These are phyloP conservation scores for Lasiodiplodia gonubiensis DNA, from an alignment of 2,329 filamentous ascomycete genomes.

Conservation along the genomic window DNA sequence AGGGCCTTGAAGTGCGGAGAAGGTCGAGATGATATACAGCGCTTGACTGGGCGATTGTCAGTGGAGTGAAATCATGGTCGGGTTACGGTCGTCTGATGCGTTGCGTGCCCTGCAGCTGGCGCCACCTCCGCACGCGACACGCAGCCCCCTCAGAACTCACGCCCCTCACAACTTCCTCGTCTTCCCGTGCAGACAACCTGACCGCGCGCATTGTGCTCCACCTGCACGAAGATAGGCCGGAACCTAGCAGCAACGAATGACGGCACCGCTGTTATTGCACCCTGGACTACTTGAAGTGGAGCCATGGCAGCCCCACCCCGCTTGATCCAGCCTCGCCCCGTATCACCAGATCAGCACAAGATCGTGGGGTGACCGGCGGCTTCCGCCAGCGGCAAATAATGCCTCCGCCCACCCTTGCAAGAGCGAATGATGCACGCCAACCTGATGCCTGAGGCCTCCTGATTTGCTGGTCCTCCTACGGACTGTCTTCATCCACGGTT, in stretches of 20 bases:
- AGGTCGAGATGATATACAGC: slow-evolving; percentile 13
- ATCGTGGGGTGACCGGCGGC: slow-evolving; percentile 26
- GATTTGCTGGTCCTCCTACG: not conserved
- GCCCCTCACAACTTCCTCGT: not conserved
- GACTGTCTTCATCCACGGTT: not conserved
- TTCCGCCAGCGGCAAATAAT: slow-evolving; percentile 17
- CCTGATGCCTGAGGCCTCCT: not conserved
- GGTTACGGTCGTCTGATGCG: slow-evolving; percentile 22
- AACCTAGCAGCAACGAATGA: not conserved
- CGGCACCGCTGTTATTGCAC: not conserved
- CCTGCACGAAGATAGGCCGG: slow-evolving; percentile 10
- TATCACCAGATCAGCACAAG: slow-evolving; percentile 25
- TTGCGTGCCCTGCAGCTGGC: not conserved
- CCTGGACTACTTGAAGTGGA: not conserved
- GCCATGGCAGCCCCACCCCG: slow-evolving; percentile 14
- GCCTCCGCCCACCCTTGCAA: not conserved
- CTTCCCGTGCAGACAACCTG: not conserved
- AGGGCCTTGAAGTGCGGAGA: not conserved
- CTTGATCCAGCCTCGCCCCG: not conserved
- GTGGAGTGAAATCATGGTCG: slow-evolving; percentile 12
- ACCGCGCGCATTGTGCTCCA: not conserved
- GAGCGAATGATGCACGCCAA: not conserved
- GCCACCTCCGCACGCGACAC: slow-evolving; percentile 21
- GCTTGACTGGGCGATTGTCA: not conserved
- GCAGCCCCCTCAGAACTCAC: slow-evolving; percentile 7